Evolutionary conservation across 257 asterid species (phyloP).

Genomic region (Penstemon davidsonii): DNA sequence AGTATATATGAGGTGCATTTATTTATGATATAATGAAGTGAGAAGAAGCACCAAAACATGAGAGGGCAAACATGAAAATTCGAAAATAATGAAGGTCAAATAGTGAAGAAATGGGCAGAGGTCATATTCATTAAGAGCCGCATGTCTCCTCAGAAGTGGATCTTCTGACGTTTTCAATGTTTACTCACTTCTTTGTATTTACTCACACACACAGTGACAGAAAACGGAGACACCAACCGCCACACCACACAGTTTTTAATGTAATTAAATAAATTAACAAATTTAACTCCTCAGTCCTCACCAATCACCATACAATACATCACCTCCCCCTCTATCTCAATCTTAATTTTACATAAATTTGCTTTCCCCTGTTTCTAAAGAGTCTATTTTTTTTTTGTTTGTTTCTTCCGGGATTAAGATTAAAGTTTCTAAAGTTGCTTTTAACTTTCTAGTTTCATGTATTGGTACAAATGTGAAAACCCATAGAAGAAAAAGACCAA

Average conservation of each 20-base stretch:
- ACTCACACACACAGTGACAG: conserved; percentile 13
- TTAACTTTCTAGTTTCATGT: too few relatives aligned
- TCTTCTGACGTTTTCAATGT: conserved; percentile 87
- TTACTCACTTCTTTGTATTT: conserved; percentile 31
- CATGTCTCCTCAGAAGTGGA: conserved; percentile 87
- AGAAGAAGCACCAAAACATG: neutral
- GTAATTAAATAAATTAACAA: conserved; percentile 4
- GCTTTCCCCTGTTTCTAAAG: too few relatives aligned
- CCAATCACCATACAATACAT: too few relatives aligned
- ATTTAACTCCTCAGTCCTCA: too few relatives aligned
- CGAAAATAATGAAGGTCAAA: neutral
- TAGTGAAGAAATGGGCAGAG: conserved; percentile 15
- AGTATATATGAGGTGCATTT: neutral
- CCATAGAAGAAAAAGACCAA: conserved; percentile 7
- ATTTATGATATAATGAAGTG: neutral
- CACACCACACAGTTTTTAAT: too few relatives aligned
- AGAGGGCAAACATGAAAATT: conserved; percentile 22
- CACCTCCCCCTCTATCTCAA: too few relatives aligned
- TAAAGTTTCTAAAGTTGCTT: too few relatives aligned
- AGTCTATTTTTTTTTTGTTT: too few relatives aligned
- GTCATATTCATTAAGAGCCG: conserved; percentile 55
- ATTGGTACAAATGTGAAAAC: neutral
- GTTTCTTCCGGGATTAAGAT: too few relatives aligned
- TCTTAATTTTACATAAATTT: too few relatives aligned
- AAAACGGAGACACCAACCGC: conserved; percentile 16